Base-by-base conservation (phyloP, 1,284 basidiomycete genomes). In the Heimioporus punctisporus region DNA sequence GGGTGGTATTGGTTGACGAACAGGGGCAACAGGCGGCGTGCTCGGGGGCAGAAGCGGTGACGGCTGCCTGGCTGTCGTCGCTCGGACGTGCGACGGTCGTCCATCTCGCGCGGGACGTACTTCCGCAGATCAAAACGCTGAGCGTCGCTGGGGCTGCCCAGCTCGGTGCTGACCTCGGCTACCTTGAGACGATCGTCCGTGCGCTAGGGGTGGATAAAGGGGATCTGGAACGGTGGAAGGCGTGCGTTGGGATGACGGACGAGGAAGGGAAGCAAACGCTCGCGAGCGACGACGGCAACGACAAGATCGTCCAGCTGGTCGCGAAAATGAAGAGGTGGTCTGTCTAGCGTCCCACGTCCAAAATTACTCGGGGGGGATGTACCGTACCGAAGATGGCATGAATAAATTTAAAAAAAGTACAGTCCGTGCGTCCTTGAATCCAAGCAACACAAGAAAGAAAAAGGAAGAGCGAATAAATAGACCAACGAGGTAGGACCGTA, bases 161-260 rank as follows among this genome's bases (percentile, higher is more conserved):
- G 68, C 80, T 99, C n/a, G 79, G 83, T 2, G 88, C 89, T 2
- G 97, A 98, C 72, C 73, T 99, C 52, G 89, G 85, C 25, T 97
- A 98, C 71, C 78, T 99, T 26, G 83, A 83, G 17, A 97, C 96
- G 64, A 95, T 98, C 41, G 90, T 95, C n/a, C 78, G 87, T 34
- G 94, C 94, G 24, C 77, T 98, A 49, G 95, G 96, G 64, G 92
- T 96, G 6, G 92, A 95, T 60, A 87, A 81, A 68, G 81, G 82
- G 3, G 85, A 85, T 34, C 73, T 95, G 37, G 88, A 89, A 57
- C 76, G 75, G 61, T 95, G 92, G 93, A 86, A 81, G 66, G 81
- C 83, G 52, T 85, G 76, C 52, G 76, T 82, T 19, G 83, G 81
- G 46, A 68, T 89, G 71, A 80, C 82, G 37, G 82, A 87, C 46